Evolutionary conservation across 169 alveolate species (phyloP), one percentile per base, ranked within the genome.

Genomic region (Plasmodium adleri): DNA sequence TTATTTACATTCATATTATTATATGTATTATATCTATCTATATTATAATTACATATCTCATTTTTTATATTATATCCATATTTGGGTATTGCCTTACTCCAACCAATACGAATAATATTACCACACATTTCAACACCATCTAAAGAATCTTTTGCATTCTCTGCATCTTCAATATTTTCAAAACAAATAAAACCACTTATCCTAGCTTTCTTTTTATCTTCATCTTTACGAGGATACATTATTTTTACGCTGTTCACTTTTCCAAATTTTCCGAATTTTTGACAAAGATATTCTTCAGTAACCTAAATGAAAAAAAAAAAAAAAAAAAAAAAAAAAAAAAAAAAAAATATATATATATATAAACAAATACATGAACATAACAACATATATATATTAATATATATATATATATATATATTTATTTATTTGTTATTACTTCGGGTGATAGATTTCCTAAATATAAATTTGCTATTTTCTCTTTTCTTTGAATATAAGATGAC

Each of bases 151-250:
- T 92, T 96, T 5, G 98, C 98, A 58, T 94, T 78, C 68, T 93
- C 96, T 70, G 97, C 96, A 63, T 74, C 78, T 32, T 76, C 90
- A 60, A 92, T 90, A 74, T 90, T 93, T 83, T 93, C 95, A 83
- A 92, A 95, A 60, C 94, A 91, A 28, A 96, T 96, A 58, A 94
- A 96, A 7, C 97, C 98, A 56, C 96, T 94, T 52, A 93, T 92
- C 68, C 96, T 86, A 50, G 93, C 94, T 32, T 95, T 70, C 60
- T 76, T 86, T 58, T 93, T 70, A 83, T 96, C 98, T 71, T 96
- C 97, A 17, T 93, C 96, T 56, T 93, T 90, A 64, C 98, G 90
- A 22, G 97, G 97, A 28, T 90, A 95, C 98, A 96, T 96, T 24
- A 96, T 90, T 75, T 96, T 96, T 3, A 96, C 95, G 54, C 96